A percentile compares a stretch with the other conserved stretches of the same genome.
These are phyloP conservation scores for Monotropa hypopitys DNA, from an alignment of 179 eudicot genomes.

Conservation along the genomic window DNA sequence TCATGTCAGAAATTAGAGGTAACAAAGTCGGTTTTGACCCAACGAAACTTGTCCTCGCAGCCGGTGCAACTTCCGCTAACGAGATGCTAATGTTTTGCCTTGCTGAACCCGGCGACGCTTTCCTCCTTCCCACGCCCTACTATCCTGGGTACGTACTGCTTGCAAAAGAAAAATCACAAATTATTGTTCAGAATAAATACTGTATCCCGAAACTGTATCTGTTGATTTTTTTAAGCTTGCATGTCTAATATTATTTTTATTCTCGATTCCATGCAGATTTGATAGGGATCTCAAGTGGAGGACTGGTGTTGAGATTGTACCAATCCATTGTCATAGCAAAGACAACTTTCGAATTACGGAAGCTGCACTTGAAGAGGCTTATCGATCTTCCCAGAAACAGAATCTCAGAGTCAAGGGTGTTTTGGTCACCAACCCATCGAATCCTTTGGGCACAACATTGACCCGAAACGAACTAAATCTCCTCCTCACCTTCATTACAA, in stretches of 20 bases:
- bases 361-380: slow-evolving; percentile 68
- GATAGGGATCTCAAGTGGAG: slow-evolving; percentile 97
- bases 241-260: neutral
- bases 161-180: neutral
- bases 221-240: neutral
- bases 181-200: no score
- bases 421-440: slow-evolving; percentile 83
- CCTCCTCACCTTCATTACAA: slow-evolving; percentile 39
- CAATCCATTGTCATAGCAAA: slow-evolving; percentile 63
- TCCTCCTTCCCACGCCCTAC: slow-evolving; percentile 89
- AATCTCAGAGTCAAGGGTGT: slow-evolving; percentile 69
- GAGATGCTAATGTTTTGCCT: slow-evolving; percentile 87
- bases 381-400: slow-evolving; percentile 38
- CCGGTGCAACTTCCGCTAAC: slow-evolving; percentile 95
- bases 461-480: slow-evolving; percentile 48
- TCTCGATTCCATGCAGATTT: slow-evolving; percentile 37
- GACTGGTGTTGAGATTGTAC: slow-evolving; percentile 77
- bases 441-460: slow-evolving; percentile 72
- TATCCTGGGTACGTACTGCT: slow-evolving; percentile 66
- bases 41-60: slow-evolving; percentile 66
- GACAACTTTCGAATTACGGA: slow-evolving; percentile 59
- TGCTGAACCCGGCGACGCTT: slow-evolving; percentile 79
- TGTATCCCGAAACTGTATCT: no score
- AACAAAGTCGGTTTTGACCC: slow-evolving; percentile 66
- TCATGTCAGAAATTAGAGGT: slow-evolving; percentile 72